Evolutionary conservation across 1,284 basidiomycete species (phyloP).

Genomic region (Trametes hirsuta): DNA sequence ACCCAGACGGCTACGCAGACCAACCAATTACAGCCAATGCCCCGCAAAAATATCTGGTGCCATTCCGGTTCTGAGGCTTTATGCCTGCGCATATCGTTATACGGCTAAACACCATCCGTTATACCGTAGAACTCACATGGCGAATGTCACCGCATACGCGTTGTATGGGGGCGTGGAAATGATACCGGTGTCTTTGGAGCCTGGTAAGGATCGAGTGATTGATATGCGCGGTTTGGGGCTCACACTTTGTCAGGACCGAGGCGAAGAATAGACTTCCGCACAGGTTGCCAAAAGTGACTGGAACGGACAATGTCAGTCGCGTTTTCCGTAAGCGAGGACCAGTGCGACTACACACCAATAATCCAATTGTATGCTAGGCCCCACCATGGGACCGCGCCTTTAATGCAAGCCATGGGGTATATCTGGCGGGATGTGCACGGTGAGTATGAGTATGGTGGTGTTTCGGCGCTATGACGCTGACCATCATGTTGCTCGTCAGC

Average conservation of each 20-base stretch:
- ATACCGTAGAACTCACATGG: background rate
- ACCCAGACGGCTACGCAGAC: slow-evolving; percentile 83
- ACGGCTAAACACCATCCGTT: background rate
- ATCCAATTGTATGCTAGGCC: slow-evolving; percentile 67
- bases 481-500: slow-evolving; percentile 79
- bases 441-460: background rate
- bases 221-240: slow-evolving; percentile 21
- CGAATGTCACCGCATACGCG: slow-evolving; percentile 44
- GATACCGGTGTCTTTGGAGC: slow-evolving; percentile 50
- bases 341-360: slow-evolving; percentile 48
- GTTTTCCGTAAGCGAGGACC: background rate
- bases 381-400: slow-evolving; percentile 69
- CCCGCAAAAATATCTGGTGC: slow-evolving; percentile 77
- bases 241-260: slow-evolving; percentile 68
- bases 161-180: slow-evolving; percentile 61
- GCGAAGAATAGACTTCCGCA: slow-evolving; percentile 73
- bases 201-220: background rate
- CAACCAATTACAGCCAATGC: slow-evolving; percentile 81
- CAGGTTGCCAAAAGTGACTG: slow-evolving; percentile 75
- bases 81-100: slow-evolving; percentile 40
- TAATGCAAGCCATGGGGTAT: slow-evolving; percentile 69
- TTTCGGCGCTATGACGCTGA: slow-evolving; percentile 32
- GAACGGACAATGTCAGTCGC: background rate
- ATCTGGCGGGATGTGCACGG: slow-evolving; percentile 41
- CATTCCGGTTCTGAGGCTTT: slow-evolving; percentile 69